Evolutionary conservation across 1,284 basidiomycete species (phyloP), one percentile per base, ranked within the genome.

Genomic region (Schizophyllum commune): DNA sequence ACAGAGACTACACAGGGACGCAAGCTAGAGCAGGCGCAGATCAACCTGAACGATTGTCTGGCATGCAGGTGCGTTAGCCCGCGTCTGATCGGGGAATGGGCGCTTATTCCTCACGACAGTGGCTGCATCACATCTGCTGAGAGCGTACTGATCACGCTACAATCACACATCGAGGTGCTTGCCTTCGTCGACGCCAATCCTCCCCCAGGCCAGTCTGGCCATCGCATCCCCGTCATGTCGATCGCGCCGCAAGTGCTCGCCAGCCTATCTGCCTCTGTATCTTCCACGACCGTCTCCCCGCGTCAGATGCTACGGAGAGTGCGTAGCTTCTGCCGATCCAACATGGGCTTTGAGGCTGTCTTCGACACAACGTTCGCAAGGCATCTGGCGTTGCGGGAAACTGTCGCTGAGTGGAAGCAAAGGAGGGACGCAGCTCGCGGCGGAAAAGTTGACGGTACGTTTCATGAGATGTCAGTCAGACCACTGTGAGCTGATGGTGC

Each of bases 71-170:
- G 68, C 56, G 22, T 83, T 75, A 3, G 27, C 27, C 27, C 5
- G 27, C 27, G 2, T 27, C 27, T 27, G 27, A 27, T 27, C 27
- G 27, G 27, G 5, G 27, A 5, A 27, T 5, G 27, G 27, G 27
- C 27, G 27, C 27, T 27, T 27, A 27, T 27, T 27, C n/a, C 27
- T 54, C 22, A 15, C 67, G 58, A 62, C 63, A 97, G 95, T 64
- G 96, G 96, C 1, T 99, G 96, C 70, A 98, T 99, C 69, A 99
- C 96, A 1, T 97, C 95, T 56, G 96, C 96, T 39, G 96, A 99
- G 79, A 96, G 93, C 13, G 89, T 99, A 47, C 83, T 99, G 62
- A 97, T 99, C 71, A 95, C 94, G n/a, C 84, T 97, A 63, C 97
- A 99, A 74, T 96, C 93, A 15, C 95, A 98, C 70, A 85, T 86